Conservation (phyloP, 2,329 filamentous ascomycete species). For the Calonectria fujianensis region DNA sequence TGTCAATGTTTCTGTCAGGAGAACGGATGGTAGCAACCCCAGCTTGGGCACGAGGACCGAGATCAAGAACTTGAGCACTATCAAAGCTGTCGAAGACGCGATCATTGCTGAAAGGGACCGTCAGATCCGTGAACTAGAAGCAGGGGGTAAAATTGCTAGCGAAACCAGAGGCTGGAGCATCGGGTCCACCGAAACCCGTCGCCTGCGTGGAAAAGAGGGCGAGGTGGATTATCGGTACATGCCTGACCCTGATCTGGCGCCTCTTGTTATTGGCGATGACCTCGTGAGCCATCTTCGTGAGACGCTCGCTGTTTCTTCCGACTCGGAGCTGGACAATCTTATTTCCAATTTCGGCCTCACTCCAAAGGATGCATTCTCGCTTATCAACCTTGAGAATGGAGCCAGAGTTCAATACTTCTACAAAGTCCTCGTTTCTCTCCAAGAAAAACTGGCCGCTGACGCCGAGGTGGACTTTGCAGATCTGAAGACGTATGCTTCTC, state of each 20-base stretch:
- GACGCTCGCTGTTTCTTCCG: conserved; percentile 83
- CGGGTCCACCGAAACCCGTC: conserved; percentile 86
- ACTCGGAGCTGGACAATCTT: conserved; percentile 79
- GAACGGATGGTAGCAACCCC: conserved; percentile 65
- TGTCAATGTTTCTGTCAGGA: conserved; percentile 93
- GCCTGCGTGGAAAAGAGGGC: conserved; percentile 93
- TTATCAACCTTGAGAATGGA: conserved; percentile 86
- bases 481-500: conserved; percentile 63
- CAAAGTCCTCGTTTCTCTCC: conserved; percentile 73
- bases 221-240: conserved; percentile 99
- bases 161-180: conserved; percentile 97
- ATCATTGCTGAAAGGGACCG: conserved; percentile 93
- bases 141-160: conserved; percentile 83
- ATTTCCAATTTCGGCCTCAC: conserved; percentile 80
- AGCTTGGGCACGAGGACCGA: conserved; percentile 90
- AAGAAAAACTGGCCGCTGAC: conserved; percentile 55
- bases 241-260: conserved; percentile 93
- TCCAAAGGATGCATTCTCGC: conserved; percentile 87
- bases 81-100: conserved; percentile 96
- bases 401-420: conserved; percentile 89
- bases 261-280: conserved; percentile 83
- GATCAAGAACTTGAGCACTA: conserved; percentile 97
- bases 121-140: conserved; percentile 87
- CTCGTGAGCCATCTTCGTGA: conserved; percentile 78
- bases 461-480: conserved; percentile 48